Evolutionary conservation across 345 rosid genomes (phyloP).

Genomic region (Corymbia maculata): DNA sequence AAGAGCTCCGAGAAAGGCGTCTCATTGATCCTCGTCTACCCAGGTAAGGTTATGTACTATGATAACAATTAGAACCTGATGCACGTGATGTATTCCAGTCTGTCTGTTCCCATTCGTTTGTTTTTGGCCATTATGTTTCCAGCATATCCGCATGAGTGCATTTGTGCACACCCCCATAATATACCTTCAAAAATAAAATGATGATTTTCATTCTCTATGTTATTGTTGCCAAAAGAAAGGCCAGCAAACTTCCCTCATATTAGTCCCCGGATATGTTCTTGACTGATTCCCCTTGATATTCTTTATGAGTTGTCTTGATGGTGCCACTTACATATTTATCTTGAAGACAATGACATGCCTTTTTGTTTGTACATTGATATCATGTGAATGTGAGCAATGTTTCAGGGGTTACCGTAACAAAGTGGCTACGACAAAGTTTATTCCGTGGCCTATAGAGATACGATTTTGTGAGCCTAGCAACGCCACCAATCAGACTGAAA

Average conservation of each 20-base stretch:
- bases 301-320: background rate
- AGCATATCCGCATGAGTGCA: background rate
- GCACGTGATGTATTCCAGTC: background rate
- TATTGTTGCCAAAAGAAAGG: background rate
- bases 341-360: background rate
- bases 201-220: background rate
- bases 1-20: slow-evolving; percentile 73
- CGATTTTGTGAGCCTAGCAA: slow-evolving; percentile 78
- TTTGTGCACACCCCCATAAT: background rate
- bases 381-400: background rate
- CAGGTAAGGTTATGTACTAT: slow-evolving; percentile 30
- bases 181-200: background rate
- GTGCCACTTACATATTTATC: background rate
- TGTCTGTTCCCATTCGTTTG: background rate
- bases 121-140: background rate
- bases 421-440: slow-evolving; percentile 50
- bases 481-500: slow-evolving; percentile 64
- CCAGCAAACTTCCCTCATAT: background rate
- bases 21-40: slow-evolving; percentile 84
- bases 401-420: slow-evolving; percentile 88
- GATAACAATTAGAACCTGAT: background rate
- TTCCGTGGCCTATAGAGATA: slow-evolving; percentile 97
- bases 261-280: background rate
- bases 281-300: background rate
- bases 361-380: background rate